A percentile compares a stretch with the other conserved stretches of the same genome.
These are phyloP conservation scores for Erigeron canadensis DNA, from an alignment of 129 eudicot genomes.

Conservation along the genomic window DNA sequence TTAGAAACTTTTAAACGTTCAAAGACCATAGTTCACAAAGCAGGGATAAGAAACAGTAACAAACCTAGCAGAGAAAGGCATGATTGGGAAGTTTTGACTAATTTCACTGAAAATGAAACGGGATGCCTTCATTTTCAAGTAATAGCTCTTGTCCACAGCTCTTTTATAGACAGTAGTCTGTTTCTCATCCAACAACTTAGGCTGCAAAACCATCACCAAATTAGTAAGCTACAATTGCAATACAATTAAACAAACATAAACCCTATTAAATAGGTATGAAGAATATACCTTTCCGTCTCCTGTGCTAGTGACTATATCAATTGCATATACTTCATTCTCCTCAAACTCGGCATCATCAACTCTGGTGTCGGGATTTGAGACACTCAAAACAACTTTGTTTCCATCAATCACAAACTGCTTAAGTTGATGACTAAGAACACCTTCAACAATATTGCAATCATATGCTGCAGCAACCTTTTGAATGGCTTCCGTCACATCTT, in stretches of 20 bases:
- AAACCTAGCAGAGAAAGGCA: constrained; percentile 93
- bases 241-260: neutral
- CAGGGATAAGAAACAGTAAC: neutral
- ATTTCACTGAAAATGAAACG: constrained; percentile 88
- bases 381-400: constrained; percentile 78
- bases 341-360: constrained; percentile 94
- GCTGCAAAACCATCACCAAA: constrained; percentile 47
- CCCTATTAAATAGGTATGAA: neutral
- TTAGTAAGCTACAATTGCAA: neutral
- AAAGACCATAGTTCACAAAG: neutral
- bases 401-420: constrained; percentile 90
- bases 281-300: constrained; percentile 79
- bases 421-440: constrained; percentile 85
- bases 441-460: constrained; percentile 91
- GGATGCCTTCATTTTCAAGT: constrained; percentile 91
- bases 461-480: constrained; percentile 89
- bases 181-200: constrained; percentile 85
- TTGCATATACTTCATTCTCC: constrained; percentile 83
- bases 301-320: constrained; percentile 79
- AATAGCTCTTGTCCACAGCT: constrained; percentile 89
- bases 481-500: constrained; percentile 81
- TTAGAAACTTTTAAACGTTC: neutral
- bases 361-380: constrained; percentile 69
- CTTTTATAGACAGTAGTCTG: constrained; percentile 91
- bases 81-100: constrained; percentile 81